Evolutionary conservation across 2,329 filamentous ascomycete genomes (phyloP).

Genomic region (Boeremia exigua): DNA sequence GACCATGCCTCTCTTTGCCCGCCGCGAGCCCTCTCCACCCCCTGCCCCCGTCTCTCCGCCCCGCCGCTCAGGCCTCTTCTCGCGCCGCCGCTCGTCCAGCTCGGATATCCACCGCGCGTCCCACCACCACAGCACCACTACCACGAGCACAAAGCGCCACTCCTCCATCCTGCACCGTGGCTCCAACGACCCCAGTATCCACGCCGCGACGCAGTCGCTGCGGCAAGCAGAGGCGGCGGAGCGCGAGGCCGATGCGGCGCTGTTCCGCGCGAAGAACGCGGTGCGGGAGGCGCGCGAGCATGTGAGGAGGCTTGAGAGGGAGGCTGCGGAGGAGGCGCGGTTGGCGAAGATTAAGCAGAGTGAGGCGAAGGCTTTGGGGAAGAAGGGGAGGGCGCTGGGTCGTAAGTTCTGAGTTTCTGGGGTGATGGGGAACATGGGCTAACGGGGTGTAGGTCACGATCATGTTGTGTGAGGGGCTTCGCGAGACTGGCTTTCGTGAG

Average conservation of each 20-base stretch:
- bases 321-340: slow-evolving; percentile 61
- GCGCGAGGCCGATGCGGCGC: slow-evolving; percentile 68
- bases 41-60: slow-evolving; percentile 27
- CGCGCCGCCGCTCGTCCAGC: slow-evolving; percentile 46
- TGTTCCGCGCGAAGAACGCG: slow-evolving; percentile 63
- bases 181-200: slow-evolving; percentile 66
- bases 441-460: slow-evolving; percentile 15
- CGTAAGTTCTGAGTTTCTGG: slow-evolving; percentile 56
- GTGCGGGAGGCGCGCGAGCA: slow-evolving; percentile 70
- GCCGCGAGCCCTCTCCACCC: slow-evolving; percentile 33
- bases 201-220: slow-evolving; percentile 66
- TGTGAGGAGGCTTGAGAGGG: slow-evolving; percentile 67
- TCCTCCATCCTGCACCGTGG: slow-evolving; percentile 51
- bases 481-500: no score
- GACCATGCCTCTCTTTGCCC: slow-evolving; percentile 46
- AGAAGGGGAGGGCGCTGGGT: slow-evolving; percentile 72
- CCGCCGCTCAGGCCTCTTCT: slow-evolving; percentile 44
- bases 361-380: slow-evolving; percentile 69
- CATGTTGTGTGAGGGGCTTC: slow-evolving; percentile 7
- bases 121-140: slow-evolving; percentile 20
- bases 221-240: slow-evolving; percentile 68
- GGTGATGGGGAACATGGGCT: not conserved
- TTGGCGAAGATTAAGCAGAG: slow-evolving; percentile 71
- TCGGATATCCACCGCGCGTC: slow-evolving; percentile 29
- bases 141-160: slow-evolving; percentile 36